Percentiles rank a stretch among this genome's conserved stretches.
Conservation (phyloP, 768 basidiomycete species). For the Gloeopeniophorella convolvens region DNA sequence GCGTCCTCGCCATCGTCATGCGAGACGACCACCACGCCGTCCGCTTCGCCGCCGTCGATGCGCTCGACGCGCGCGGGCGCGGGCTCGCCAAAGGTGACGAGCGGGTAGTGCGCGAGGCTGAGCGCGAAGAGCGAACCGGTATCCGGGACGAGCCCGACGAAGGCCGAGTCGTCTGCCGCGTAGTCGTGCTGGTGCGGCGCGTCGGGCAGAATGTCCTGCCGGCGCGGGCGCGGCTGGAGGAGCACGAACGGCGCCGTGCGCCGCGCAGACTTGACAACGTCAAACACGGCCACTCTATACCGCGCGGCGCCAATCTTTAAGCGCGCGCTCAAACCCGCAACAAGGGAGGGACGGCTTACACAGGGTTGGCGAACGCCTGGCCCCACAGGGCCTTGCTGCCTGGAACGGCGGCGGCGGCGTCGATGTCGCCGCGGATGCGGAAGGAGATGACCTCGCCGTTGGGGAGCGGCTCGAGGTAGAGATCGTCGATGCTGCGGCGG, state of each 20-base stretch:
- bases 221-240: conserved; percentile 75
- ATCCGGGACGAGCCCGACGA: conserved; percentile 72
- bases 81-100: conserved; percentile 62
- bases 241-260: conserved; percentile 69
- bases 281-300: conserved; percentile 74
- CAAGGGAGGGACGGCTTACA: conserved; percentile 40
- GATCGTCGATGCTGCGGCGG: conserved; percentile 66
- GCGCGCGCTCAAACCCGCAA: not conserved
- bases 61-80: conserved; percentile 25
- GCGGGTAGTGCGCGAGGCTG: conserved; percentile 73
- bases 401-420: conserved; percentile 26
- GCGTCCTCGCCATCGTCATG: not conserved
- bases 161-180: conserved; percentile 59
- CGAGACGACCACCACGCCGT: not conserved
- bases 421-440: conserved; percentile 34
- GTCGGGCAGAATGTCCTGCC: conserved; percentile 63
- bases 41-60: conserved; percentile 30
- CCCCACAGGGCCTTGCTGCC: conserved; percentile 51
- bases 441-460: conserved; percentile 77
- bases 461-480: conserved; percentile 75
- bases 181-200: conserved; percentile 34
- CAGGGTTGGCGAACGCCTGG: conserved; percentile 51
- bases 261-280: conserved; percentile 48
- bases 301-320: not conserved
- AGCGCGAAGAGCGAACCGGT: conserved; percentile 78